Evolutionary conservation across 768 basidiomycete species (phyloP), one percentile per base, ranked within the genome.

Genomic region (Paxillus involutus): DNA sequence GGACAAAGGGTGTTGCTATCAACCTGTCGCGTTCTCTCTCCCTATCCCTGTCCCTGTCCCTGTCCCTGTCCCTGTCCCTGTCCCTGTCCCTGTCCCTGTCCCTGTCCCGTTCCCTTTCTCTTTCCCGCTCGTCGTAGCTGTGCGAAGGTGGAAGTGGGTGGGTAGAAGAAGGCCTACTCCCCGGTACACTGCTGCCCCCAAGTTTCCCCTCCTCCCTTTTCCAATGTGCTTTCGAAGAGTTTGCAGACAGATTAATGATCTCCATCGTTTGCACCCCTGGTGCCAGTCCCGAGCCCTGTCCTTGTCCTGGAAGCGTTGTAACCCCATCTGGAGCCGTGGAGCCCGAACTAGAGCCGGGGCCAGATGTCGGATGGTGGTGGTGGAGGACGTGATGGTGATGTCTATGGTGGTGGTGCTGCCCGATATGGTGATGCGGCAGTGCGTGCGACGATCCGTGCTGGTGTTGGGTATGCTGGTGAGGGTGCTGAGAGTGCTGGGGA

Each of bases 21-120:
- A 80, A 80, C 52, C 83, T 73, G 49, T 85, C 83, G 36, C 76
- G 74, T 14, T 79, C 80, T 41, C 80, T 78, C 47, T 77, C 73
- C 45, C 71, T 59, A 4, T 32, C 32, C 32, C 32, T 32, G 1
- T 32, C 32, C 32, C 32, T 26, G 2, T 26, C 26, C 26, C 26
- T 26, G 2, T 26, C 26, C 26, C 26, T 33, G 10, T 33, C 32
- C 12, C 32, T 33, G 10, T 33, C 32, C 52, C 83, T 73, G 48
- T 85, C 83, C 32, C 76, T 73, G 11, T 79, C 80, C 39, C 80
- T 78, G 44, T 77, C 73, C 45, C 71, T 59, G 2, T 64, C 62
- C 19, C 62, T 49, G n/a, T 62, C 61, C 6, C 61, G 24, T 8
- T 60, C 61, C 13, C 63, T 32, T 3, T 64, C 63, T 21, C 60